A percentile compares a stretch with the other conserved stretches of the same genome.
These are phyloP conservation scores for Rhododendron henanense DNA, from an alignment of 148 eudicot genomes.

Conservation along the genomic window DNA sequence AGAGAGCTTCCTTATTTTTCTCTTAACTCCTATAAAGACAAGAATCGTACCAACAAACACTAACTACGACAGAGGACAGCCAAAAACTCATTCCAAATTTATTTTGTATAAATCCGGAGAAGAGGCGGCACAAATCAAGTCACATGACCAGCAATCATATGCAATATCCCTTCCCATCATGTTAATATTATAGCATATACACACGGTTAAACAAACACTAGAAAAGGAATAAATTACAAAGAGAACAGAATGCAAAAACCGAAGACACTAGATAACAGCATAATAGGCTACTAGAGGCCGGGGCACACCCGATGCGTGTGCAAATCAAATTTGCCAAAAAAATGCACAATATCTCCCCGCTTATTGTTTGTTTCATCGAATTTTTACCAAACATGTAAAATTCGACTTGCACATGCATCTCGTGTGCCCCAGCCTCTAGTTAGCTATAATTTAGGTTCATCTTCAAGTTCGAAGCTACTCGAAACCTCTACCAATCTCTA, in stretches of 20 bases:
- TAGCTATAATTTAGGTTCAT: no score
- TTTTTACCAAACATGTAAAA: no score
- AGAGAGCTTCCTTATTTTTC: neutral
- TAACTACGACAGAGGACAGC: neutral
- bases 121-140: slow-evolving; percentile 94
- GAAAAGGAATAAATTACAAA: neutral
- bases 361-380: no score
- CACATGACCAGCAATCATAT: slow-evolving; percentile 90
- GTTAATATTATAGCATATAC: slow-evolving; percentile 5
- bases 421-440: no score
- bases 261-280: neutral
- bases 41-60: neutral
- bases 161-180: slow-evolving; percentile 95
- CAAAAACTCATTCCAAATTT: slow-evolving; percentile 78
- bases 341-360: no score
- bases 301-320: no score
- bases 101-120: slow-evolving; percentile 92
- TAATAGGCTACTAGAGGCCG: neutral
- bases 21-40: neutral
- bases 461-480: no score
- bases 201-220: neutral
- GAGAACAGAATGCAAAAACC: neutral
- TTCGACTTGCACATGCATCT: no score
- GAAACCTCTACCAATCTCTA: no score
- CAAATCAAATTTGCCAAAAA: no score